A percentile compares a stretch with the other conserved stretches of the same genome.
Evolutionary conservation across 192 early-diverging fungal species (phyloP).

Genomic region (Thoreauomyces humboldtii): DNA sequence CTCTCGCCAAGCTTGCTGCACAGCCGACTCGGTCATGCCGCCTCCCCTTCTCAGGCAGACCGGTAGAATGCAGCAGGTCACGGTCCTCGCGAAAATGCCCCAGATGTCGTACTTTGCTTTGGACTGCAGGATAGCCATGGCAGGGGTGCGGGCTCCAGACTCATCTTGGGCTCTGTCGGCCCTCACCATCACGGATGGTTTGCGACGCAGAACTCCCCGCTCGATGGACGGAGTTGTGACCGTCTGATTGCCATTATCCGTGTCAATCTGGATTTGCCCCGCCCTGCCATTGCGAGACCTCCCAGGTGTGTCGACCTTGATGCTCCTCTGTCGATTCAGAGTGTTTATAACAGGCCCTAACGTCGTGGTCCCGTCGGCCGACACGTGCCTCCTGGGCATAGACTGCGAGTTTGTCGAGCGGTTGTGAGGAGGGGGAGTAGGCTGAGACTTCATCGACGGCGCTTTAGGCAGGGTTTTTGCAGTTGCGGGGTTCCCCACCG

Average conservation of each 20-base stretch:
- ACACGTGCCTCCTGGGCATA: too few relatives aligned
- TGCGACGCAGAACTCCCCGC: neutral
- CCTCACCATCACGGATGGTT: slow-evolving; percentile 11
- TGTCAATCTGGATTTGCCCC: neutral
- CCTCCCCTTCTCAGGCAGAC: slow-evolving; percentile 63
- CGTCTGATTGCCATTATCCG: neutral
- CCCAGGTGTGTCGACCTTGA: slow-evolving; percentile 10
- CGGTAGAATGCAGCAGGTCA: slow-evolving; percentile 74
- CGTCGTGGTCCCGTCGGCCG: too few relatives aligned
- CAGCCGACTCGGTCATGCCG: slow-evolving; percentile 66
- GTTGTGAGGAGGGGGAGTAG: too few relatives aligned
- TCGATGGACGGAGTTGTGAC: slow-evolving; percentile 1
- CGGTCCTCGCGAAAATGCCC: slow-evolving; percentile 68
- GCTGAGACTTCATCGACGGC: too few relatives aligned
- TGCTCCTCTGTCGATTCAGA: slow-evolving; percentile 3
- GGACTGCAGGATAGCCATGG: neutral
- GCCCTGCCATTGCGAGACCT: neutral
- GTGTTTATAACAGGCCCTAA: too few relatives aligned
- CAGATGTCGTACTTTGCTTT: slow-evolving; percentile 41
- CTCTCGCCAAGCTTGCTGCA: slow-evolving; percentile 92
- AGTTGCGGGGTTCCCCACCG: neutral
- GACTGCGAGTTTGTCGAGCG: too few relatives aligned
- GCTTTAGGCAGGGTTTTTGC: too few relatives aligned
- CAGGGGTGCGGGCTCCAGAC: slow-evolving; percentile 11
- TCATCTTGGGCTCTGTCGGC: slow-evolving; percentile 8